Evolutionary conservation across 306 rosid genomes (phyloP).

Genomic region (Gillenia trifoliata): DNA sequence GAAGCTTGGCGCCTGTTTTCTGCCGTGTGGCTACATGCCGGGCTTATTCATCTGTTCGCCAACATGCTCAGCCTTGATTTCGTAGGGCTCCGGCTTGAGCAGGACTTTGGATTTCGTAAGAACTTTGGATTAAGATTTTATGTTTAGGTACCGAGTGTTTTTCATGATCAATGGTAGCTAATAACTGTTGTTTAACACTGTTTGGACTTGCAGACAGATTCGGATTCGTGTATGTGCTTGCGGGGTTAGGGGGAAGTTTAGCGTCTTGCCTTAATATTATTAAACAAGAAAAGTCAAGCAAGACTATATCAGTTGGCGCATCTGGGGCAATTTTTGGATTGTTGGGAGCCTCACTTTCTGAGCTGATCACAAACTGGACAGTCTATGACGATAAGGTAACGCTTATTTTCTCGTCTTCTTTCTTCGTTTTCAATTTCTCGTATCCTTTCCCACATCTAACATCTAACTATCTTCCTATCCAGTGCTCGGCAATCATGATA

Average conservation of each 20-base stretch:
- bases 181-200: not conserved
- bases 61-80: constrained; percentile 78
- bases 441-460: too few species aligned
- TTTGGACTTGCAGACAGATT: constrained; percentile 58
- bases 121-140: not conserved
- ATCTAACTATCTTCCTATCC: constrained; percentile 11
- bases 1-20: constrained; percentile 74
- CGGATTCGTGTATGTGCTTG: constrained; percentile 47
- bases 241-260: constrained; percentile 87
- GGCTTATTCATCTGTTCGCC: constrained; percentile 65
- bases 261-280: constrained; percentile 38
- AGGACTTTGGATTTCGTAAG: constrained; percentile 82
- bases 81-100: constrained; percentile 75
- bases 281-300: not conserved
- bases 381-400: constrained; percentile 68
- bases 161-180: not conserved
- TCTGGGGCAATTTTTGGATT: constrained; percentile 93
- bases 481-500: constrained; percentile 61
- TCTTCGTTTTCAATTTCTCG: too few species aligned
- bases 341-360: constrained; percentile 85
- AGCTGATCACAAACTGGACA: constrained; percentile 87
- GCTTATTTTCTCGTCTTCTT: not conserved
- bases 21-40: constrained; percentile 90
- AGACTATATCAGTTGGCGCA: constrained; percentile 68
- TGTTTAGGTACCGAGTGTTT: not conserved